phyloP scores from a whole-genome alignment of 2,329 filamentous ascomycete genomes.

The Stagonosporopsis tanaceti region DNA sequence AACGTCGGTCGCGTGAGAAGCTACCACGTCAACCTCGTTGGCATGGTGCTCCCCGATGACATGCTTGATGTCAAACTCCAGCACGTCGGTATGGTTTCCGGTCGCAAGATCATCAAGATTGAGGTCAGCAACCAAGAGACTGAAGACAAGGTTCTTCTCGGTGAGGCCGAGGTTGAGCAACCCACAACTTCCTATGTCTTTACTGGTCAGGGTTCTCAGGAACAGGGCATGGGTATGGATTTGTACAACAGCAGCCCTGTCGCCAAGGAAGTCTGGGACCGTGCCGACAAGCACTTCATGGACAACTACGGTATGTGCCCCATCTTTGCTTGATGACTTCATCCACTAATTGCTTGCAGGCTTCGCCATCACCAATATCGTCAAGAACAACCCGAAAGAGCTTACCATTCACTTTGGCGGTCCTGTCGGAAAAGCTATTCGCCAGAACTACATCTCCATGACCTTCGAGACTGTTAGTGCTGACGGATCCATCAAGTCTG shows the following conservation, averaged over 20 bases:
- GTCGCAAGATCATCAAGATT: constrained; percentile 99
- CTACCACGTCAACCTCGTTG: constrained; percentile 96
- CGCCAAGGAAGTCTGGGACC: constrained; percentile 92
- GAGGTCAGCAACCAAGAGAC: constrained; percentile 95
- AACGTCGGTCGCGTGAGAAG: constrained; percentile 96
- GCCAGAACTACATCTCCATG: constrained; percentile 99
- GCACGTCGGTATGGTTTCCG: constrained; percentile 96
- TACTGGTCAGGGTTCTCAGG: constrained; percentile 96
- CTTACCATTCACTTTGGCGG: constrained; percentile 98
- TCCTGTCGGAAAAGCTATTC: constrained; percentile 93
- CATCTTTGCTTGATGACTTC: not conserved
- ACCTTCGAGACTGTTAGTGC: constrained; percentile 97
- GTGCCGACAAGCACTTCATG: constrained; percentile 94
- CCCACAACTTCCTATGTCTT: constrained; percentile 97
- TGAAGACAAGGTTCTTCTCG: constrained; percentile 93
- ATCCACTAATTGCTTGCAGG: constrained; percentile 58
- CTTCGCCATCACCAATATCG: constrained; percentile 97
- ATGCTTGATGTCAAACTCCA: constrained; percentile 93
- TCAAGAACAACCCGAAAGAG: constrained; percentile 99
- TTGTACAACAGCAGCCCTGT: constrained; percentile 92
- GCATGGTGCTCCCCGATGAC: constrained; percentile 98
- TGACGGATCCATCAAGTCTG: constrained; percentile 93
- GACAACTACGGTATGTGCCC: constrained; percentile 85
- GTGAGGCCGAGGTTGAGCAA: constrained; percentile 97
- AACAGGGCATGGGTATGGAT: constrained; percentile 99